Evolutionary conservation across 306 rosid species (phyloP).

Genomic region (Glycyrrhiza uralensis): DNA sequence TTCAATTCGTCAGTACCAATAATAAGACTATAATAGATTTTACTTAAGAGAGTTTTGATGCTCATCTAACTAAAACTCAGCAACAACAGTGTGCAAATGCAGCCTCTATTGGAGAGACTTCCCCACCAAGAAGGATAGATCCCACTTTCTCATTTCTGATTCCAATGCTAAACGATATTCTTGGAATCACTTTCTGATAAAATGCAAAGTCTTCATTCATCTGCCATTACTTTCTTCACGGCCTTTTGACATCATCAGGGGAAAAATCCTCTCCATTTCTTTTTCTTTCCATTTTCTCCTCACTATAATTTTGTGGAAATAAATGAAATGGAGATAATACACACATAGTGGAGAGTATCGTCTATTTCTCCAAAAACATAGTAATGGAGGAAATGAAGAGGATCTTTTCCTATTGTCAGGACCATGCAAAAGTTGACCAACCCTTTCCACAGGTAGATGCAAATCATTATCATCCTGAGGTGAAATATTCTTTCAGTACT

Average conservation of each 20-base stretch:
- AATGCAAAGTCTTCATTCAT: slow-evolving; percentile 47
- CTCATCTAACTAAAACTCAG: slow-evolving; percentile 34
- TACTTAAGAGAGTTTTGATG: not conserved
- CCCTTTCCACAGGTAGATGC: slow-evolving; percentile 41
- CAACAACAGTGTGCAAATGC: slow-evolving; percentile 36
- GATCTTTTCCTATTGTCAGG: too few relatives aligned
- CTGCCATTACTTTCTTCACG: slow-evolving; percentile 36
- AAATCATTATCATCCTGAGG: slow-evolving; percentile 30
- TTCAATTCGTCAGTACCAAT: too few relatives aligned
- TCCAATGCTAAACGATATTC: slow-evolving; percentile 38
- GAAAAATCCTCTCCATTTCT: too few relatives aligned
- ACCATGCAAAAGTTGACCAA: slow-evolving; percentile 47
- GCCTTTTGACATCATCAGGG: too few relatives aligned
- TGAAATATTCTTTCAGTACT: not conserved
- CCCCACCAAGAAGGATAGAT: slow-evolving; percentile 49
- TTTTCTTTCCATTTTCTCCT: too few relatives aligned
- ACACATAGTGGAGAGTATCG: too few relatives aligned
- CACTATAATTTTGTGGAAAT: too few relatives aligned
- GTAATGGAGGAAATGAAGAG: too few relatives aligned
- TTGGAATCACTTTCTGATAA: slow-evolving; percentile 43
- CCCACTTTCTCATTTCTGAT: slow-evolving; percentile 50
- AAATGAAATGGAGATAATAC: too few relatives aligned
- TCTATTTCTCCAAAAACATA: too few relatives aligned
- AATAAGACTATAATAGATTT: not conserved
- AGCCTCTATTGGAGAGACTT: slow-evolving; percentile 43